Evolutionary conservation across 148 eudicot genomes (phyloP), one percentile per base, ranked within the genome.

Genomic region (Nepenthes gracilis): DNA sequence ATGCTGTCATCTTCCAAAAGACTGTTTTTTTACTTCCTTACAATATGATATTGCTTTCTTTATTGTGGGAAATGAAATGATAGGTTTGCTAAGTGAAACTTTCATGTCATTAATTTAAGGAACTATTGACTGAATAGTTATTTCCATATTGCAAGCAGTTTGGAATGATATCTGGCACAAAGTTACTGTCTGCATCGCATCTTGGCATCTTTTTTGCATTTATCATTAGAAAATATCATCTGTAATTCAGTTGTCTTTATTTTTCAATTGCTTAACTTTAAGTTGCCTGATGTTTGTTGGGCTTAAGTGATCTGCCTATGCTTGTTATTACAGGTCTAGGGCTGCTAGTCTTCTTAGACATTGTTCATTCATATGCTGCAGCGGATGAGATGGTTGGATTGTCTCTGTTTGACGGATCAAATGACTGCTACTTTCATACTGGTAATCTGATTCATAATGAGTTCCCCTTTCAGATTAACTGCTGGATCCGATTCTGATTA

Each of bases 301-400:
- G 8, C 15, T 32, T 9, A 8, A 5, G 57, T 33, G 36, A 32
- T 35, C 7, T 32, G 36, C 35, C 6, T 8, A 4, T 55, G 1
- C 14, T 32, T 32, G 36, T 55, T 35, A 43, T 34, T n/a, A 55
- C 83, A 93, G 98, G 95, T 67, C 77, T 83, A 64, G 98, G 98
- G n/a, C 62, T 93, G 68, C 83, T 86, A 34, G 96, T 93, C 66
- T 82, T 93, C 65, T 67, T 93, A 68, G 98, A 93, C 71, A 80
- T 93, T 64, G 89, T 86, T 54, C 98, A 93, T 68, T 93, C 98
- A 12, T 88, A 93, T 70, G 77, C 96, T 56, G 98, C 98, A 69
- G 91, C 98, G 61, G 96, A 93, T 67, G 96, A 93, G 85, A 84
- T 88, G 95, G 85, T 93, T 74, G 98, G 98, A 10, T 72, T 93